Percentiles rank a stretch among this genome's conserved stretches.
These are phyloP conservation scores for Dionaea muscipula DNA, from an alignment of 179 eudicot genomes.

Conservation along the genomic window DNA sequence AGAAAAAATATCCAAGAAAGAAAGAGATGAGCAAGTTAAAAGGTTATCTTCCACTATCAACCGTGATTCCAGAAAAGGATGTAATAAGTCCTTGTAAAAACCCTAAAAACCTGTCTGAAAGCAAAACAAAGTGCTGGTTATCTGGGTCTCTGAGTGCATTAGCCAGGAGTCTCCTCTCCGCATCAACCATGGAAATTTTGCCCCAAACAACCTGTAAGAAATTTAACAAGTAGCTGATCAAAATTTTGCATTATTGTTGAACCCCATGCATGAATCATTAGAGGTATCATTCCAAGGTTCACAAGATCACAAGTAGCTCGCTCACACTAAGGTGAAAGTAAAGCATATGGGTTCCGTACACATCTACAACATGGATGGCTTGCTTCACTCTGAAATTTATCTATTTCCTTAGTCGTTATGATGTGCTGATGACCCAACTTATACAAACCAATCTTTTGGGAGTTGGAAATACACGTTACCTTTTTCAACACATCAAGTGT, in stretches of 20 bases:
- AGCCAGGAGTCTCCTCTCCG: conserved; percentile 49
- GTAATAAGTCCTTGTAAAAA: neutral
- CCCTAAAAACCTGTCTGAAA: conserved; percentile 31
- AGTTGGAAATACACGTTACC: too few relatives aligned
- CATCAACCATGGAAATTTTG: conserved; percentile 48
- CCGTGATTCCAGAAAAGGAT: neutral
- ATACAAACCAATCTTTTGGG: too few relatives aligned
- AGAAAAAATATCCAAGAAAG: conserved; percentile 1
- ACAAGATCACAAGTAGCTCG: neutral
- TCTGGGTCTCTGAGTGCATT: conserved; percentile 44
- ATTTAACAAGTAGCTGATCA: neutral
- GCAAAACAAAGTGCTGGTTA: conserved; percentile 45
- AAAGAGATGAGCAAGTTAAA: neutral
- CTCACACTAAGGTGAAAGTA: neutral
- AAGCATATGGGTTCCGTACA: neutral
- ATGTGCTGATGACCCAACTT: too few relatives aligned
- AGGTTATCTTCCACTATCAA: neutral
- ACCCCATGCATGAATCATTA: neutral
- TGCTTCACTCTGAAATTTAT: neutral
- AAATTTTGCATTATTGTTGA: neutral
- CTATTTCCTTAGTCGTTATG: neutral
- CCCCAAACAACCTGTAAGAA: conserved; percentile 41
- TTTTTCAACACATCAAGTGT: too few relatives aligned
- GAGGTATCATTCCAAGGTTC: neutral
- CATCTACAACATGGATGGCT: neutral